These are phyloP conservation scores for Mucor irregularis DNA, from an alignment of 371 early-diverging fungal genomes.

Conservation along the genomic window DNA sequence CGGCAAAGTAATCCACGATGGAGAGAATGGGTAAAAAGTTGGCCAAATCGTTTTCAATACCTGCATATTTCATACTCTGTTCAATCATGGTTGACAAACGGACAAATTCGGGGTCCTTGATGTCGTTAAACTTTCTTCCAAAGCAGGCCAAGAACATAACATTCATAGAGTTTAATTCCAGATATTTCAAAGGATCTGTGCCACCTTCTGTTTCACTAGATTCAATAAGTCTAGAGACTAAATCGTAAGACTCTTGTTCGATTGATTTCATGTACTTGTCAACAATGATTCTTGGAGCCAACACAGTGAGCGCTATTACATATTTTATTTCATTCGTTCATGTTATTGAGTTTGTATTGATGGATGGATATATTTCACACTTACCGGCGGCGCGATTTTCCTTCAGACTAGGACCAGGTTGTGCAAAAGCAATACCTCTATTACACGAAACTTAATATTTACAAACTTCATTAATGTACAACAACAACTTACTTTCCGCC, in stretches of 20 bases:
- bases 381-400: neutral
- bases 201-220: neutral
- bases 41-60: conserved; percentile 5
- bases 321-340: neutral
- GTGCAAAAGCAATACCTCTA: conserved; percentile 13
- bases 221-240: neutral
- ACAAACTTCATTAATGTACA: too few relatives aligned
- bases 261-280: conserved; percentile 1
- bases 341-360: neutral
- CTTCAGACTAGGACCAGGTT: conserved; percentile 1
- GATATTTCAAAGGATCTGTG: neutral
- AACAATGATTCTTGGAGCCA: conserved; percentile 9
- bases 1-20: conserved; percentile 1
- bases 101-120: conserved; percentile 6
- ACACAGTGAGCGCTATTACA: neutral
- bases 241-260: neutral
- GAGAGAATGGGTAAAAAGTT: conserved; percentile 2
- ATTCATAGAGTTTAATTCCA: conserved; percentile 11
- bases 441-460: neutral
- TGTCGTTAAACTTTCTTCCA: neutral
- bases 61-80: neutral
- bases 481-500: conserved; percentile 7
- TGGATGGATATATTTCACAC: neutral
- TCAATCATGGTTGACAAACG: neutral
- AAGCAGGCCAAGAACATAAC: neutral